Base-by-base conservation (phyloP, 2,329 filamentous ascomycete species). In the Neonectria neomacrospora region DNA sequence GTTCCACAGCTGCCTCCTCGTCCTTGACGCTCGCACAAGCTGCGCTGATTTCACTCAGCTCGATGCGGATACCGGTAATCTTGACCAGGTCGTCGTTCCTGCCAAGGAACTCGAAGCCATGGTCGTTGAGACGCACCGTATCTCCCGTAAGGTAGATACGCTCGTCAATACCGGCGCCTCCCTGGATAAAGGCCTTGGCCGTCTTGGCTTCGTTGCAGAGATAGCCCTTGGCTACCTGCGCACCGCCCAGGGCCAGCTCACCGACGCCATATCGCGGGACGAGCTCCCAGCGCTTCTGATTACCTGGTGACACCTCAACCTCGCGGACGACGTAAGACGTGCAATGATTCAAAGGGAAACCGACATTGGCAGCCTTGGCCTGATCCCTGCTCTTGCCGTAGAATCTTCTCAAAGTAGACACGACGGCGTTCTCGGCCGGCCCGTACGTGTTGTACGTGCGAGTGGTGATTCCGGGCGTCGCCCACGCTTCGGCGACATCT, bases 171-270 rank as follows among this genome's bases (percentile, higher is more conserved):
- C 58, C 58, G 3, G 54, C 47, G 22, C 58, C 63, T 16, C 61
- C 65, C 54, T 41, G 45, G 23, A 70, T 66, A 22, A 71, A 72
- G 0, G 66, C 54, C 50, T 67, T 67, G 14, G 57, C 58, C 1
- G 70, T 69, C 44, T 71, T 69, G 56, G 58, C 59, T 26, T 63
- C 62, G 23, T 72, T 57, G 23, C 44, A 7, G 20, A 66, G 51
- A 54, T 70, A 68, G 4, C 66, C 67, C 44, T 58, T 63, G 20
- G 55, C 63, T 2, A 70, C 26, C 26, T 90, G 87, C 47, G 84
- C 79, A 20, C 88, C 88, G 34, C 86, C 86, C 69, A 90, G 87
- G 61, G 85, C 89, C 14, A 90, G 78, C 73, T 90, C 87, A 12
- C 88, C 88, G 30, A 88, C 75, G 10, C 81, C 85, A 26, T 88